Percentiles rank a stretch among this genome's conserved stretches.
These are phyloP conservation scores for Vigna trinervia DNA, from an alignment of 306 rosid genomes.

Conservation along the genomic window DNA sequence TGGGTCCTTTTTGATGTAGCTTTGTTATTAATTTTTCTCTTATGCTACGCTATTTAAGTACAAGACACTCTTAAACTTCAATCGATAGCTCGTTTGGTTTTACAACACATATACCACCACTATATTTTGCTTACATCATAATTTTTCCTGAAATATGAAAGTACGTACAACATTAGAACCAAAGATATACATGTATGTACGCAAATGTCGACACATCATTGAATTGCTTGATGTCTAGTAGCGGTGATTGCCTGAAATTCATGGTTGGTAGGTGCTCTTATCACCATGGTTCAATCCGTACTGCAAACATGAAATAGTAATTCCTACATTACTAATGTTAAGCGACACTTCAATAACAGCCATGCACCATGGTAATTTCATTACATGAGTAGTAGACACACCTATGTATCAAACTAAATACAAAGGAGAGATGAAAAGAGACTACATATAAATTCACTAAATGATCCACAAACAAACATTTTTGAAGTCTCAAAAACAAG, in stretches of 20 bases:
- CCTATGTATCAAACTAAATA: conserved; percentile 5
- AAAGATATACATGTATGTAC: conserved; percentile 46
- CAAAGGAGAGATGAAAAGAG: neutral
- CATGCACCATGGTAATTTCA: conserved; percentile 10
- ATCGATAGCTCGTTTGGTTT: neutral
- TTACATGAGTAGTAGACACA: neutral
- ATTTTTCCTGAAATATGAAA: conserved; percentile 34
- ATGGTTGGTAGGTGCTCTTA: conserved; percentile 45
- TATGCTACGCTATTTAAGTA: conserved; percentile 26
- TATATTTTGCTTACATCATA: conserved; percentile 1
- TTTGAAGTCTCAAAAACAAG: conserved; percentile 15
- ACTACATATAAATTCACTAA: neutral
- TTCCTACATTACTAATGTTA: conserved; percentile 33
- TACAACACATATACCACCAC: conserved; percentile 32
- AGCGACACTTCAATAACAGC: conserved; percentile 14
- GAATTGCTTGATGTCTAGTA: conserved; percentile 29
- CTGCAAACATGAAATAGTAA: conserved; percentile 56
- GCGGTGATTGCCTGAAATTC: conserved; percentile 56
- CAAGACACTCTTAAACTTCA: conserved; percentile 3
- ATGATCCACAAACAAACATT: conserved; percentile 20
- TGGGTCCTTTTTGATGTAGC: neutral
- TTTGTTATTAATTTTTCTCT: conserved; percentile 4
- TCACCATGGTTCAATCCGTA: conserved; percentile 73
- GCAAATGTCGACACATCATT: conserved; percentile 40
- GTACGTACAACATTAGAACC: conserved; percentile 4